Conservation (phyloP, 2,329 filamentous ascomycete genomes). For the Leptoxyphium fumago region DNA sequence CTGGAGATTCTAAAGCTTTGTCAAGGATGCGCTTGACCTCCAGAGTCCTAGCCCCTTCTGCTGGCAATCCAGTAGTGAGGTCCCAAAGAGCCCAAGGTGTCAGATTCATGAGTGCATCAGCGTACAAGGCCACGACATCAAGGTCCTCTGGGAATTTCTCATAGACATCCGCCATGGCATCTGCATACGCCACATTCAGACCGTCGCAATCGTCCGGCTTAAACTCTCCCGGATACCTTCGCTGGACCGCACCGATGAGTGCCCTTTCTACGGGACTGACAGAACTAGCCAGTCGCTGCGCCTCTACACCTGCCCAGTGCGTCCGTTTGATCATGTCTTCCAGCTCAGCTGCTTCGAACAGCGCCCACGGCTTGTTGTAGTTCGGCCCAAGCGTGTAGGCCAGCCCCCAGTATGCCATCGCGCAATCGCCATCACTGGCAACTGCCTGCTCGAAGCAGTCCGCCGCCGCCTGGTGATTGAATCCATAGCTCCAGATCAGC, state of each 20-base stretch:
- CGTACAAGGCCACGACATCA: conserved; percentile 49
- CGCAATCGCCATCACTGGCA: conserved; percentile 37
- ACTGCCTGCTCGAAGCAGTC: conserved; percentile 50
- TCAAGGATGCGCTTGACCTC: conserved; percentile 47
- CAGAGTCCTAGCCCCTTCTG: conserved; percentile 38
- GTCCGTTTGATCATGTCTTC: conserved; percentile 35
- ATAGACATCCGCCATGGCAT: conserved; percentile 45
- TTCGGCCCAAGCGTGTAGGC: conserved; percentile 62
- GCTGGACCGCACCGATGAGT: conserved; percentile 47
- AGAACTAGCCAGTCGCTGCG: conserved; percentile 21
- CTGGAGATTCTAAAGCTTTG: conserved; percentile 36
- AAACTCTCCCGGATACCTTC: conserved; percentile 42
- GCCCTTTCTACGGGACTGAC: conserved; percentile 42
- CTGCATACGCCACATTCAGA: conserved; percentile 47
- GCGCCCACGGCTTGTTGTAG: conserved; percentile 65
- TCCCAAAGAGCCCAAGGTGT: conserved; percentile 54
- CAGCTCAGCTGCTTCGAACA: conserved; percentile 50
- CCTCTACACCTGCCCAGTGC: conserved; percentile 31
- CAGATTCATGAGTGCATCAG: conserved; percentile 51
- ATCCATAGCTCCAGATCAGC: conserved; percentile 58
- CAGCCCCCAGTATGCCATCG: conserved; percentile 55
- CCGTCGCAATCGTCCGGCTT: conserved; percentile 40
- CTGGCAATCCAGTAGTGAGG: conserved; percentile 41
- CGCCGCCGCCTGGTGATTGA: conserved; percentile 60
- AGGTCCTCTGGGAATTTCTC: conserved; percentile 38